A percentile compares a stretch with the other conserved stretches of the same genome.
Evolutionary conservation across 495 filamentous ascomycete species (phyloP).

Genomic region (Podospora comata): DNA sequence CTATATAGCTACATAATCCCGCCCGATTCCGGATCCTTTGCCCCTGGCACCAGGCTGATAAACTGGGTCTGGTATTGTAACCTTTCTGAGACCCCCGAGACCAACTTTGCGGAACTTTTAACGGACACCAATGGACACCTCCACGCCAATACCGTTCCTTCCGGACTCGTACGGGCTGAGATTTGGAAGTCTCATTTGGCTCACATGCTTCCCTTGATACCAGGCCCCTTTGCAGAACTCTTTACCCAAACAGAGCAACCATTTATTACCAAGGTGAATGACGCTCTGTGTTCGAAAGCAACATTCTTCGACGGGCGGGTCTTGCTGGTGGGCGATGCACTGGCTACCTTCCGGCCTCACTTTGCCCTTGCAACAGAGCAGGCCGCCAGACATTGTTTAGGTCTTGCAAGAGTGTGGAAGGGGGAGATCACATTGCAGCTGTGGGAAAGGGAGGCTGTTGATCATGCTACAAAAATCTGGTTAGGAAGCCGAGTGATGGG

Average conservation of each 20-base stretch:
- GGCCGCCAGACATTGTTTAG: conserved; percentile 41
- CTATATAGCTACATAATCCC: conserved; percentile 46
- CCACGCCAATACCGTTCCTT: conserved; percentile 45
- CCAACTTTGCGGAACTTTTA: conserved; percentile 37
- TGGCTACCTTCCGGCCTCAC: conserved; percentile 50
- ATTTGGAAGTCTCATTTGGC: conserved; percentile 41
- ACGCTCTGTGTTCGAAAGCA: conserved; percentile 36
- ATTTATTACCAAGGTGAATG: conserved; percentile 51
- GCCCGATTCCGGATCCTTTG: conserved; percentile 39
- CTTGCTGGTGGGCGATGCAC: conserved; percentile 50
- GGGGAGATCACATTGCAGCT: conserved; percentile 11
- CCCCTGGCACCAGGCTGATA: conserved; percentile 39
- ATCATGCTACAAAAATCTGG: conserved; percentile 8
- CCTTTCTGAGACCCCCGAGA: conserved; percentile 35
- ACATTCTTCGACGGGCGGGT: conserved; percentile 43
- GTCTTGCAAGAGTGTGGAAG: conserved; percentile 32
- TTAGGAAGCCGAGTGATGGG: conserved; percentile 16
- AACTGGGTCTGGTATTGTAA: conserved; percentile 56
- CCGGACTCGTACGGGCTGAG: conserved; percentile 37
- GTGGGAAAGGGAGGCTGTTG: conserved; percentile 16
- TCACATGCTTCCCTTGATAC: conserved; percentile 25
- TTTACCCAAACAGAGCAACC: conserved; percentile 38
- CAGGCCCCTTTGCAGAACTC: conserved; percentile 45
- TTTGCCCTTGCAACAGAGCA: conserved; percentile 44
- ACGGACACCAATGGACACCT: conserved; percentile 42